These are phyloP conservation scores for Saccharum spontaneum DNA, from an alignment of 176 grass and related monocot species.

Conservation along the genomic window DNA sequence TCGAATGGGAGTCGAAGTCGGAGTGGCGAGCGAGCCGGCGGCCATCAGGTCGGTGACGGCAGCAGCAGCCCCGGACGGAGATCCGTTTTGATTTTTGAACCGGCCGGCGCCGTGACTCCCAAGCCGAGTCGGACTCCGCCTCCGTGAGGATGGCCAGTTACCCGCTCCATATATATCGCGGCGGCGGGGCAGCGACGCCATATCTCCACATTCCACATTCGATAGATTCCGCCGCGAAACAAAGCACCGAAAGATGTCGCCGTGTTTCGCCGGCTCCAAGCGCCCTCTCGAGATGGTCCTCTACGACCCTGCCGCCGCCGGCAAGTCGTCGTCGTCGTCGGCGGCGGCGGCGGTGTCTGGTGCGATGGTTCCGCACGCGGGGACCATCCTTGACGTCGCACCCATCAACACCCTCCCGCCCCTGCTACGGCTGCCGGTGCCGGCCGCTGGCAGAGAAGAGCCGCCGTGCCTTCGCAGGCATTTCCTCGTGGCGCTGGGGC, in stretches of 20 bases:
- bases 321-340: not conserved
- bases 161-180: no score
- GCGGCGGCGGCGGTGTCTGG: not conserved
- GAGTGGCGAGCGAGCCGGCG: not conserved
- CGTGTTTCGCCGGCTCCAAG: not conserved
- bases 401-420: no score
- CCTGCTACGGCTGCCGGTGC: not conserved
- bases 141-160: not conserved
- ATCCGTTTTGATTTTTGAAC: no score
- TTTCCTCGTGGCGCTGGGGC: not conserved
- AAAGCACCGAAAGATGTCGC: not conserved
- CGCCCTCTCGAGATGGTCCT: not conserved
- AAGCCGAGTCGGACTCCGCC: not conserved
- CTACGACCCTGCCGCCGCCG: not conserved
- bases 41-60: not conserved
- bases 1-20: not conserved
- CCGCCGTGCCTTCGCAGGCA: constrained; percentile 29
- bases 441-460: not conserved
- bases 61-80: not conserved
- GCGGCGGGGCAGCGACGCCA: no score
- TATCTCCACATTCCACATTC: not conserved
- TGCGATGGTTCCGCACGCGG: no score
- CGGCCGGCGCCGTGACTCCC: no score
- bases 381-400: no score
- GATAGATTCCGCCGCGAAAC: not conserved